Evolutionary conservation across 768 basidiomycete species (phyloP), one percentile per base, ranked within the genome.

Genomic region (Rhizopogon salebrosus): DNA sequence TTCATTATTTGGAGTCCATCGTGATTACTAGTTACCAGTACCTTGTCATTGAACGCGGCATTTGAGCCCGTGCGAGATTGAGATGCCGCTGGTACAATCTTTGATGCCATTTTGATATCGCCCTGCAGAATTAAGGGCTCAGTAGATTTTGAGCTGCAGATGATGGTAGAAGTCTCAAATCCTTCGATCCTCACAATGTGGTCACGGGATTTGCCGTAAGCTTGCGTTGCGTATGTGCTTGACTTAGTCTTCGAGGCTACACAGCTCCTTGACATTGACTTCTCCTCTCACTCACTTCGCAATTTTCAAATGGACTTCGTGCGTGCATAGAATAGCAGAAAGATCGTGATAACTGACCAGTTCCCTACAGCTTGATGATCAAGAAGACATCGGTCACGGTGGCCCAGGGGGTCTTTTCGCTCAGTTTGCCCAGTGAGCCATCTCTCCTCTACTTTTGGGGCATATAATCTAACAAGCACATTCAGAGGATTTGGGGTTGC

Each of bases 31-130:
- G 6, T 35, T 5, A 40, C 35, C 1, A 63, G 36, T 59, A 84
- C 91, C 80, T 88, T 93, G 75, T 93, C 91, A 70, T 92, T 90
- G 71, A 93, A 93, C 3, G 87, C 77, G 35, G 84, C 79, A 79
- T 87, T 89, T 26, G 86, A 71, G 48, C 85, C 85, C 37, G 77
- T 75, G 9, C 59, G 56, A 42, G 48, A 1, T 39, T 57, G 52
- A 24, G 64, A 50, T 20, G 49, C 67, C 65, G 48, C 72, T 63
- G 60, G 67, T 60, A 45, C 48, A 43, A 49, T 2, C 58, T 66
- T 70, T 41, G 70, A 51, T 5, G 68, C 53, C 70, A 71, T 73
- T 57, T 20, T 49, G 41, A 26, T 50, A 41, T 7, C 52, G 26
- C 6, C 34, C 43, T 51, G 54, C 43, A 51, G 26, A n/a, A 59